Evolutionary conservation across 2,329 filamentous ascomycete genomes (phyloP), one percentile per base, ranked within the genome.

Genomic region (Tolypocladium tropicale): DNA sequence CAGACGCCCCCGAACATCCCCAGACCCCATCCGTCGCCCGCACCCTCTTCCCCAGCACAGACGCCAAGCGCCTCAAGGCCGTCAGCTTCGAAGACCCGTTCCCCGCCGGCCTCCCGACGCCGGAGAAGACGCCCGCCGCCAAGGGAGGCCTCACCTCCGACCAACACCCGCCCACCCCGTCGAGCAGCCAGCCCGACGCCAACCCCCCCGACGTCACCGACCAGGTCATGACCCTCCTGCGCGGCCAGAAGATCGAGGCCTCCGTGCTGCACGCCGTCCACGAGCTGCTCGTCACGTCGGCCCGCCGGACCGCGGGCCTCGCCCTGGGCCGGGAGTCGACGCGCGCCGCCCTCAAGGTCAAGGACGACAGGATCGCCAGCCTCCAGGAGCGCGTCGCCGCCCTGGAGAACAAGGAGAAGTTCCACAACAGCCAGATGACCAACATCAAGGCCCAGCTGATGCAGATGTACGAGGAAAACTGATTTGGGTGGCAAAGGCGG

Each of bases 301-400:
- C 81, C 18, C 70, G 84, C 53, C 78, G 76, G 53, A 76, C 78
- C 0, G 81, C 79, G 62, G 88, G 88, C 0, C 75, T 88, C 23
- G 75, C 76, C 41, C 79, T 79, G 59, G 86, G 86, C 0, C 75
- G 88, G 2, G 87, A 93, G 58, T 79, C 86, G 7, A 78, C 81
- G 4, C 73, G 88, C n/a, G 68, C 80, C 10, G 80, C 78, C 4
- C 65, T 89, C 36, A 84, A 82, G 64, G 76, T 77, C 5, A 85
- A 84, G 60, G 85, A 93, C 33, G 64, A 64, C n/a, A 67, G 64
- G 53, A 70, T 73, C 46, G 68, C 68, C 4, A 59, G 61, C 54
- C 57, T 79, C 54, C 69, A 75, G 63, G 65, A 65, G 41, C 63
- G 66, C 33, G 62, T 77, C 5, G 63, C 62, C 9, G 68, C 65